A percentile compares a stretch with the other conserved stretches of the same genome.
Conservation (phyloP, 495 filamentous ascomycete genomes). For the Trichoderma erinaceum region DNA sequence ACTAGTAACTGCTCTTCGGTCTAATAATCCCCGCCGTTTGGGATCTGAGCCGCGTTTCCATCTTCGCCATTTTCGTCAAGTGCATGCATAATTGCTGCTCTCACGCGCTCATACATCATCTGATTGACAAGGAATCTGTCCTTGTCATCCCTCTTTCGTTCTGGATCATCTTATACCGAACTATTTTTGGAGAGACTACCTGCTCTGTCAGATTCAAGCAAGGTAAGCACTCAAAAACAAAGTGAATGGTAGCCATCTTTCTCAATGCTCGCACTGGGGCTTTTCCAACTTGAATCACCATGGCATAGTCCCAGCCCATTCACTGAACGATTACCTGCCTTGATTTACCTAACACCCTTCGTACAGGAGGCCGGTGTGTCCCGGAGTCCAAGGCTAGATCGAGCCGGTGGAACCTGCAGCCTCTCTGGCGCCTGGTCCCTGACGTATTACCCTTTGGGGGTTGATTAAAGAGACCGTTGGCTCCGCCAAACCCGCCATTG, state of each 20-base stretch:
- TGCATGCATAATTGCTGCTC: not conserved
- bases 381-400: not conserved
- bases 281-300: not conserved
- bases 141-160: not conserved
- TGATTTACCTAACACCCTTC: not conserved
- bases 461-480: not conserved
- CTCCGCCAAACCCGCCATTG: constrained; percentile 13
- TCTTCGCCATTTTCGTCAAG: not conserved
- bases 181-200: not conserved
- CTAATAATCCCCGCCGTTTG: not conserved
- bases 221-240: not conserved
- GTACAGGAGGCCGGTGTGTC: not conserved
- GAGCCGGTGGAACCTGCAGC: constrained; percentile 5
- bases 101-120: not conserved
- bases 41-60: not conserved
- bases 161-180: not conserved
- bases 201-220: constrained; percentile 1
- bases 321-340: not conserved
- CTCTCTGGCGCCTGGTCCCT: constrained; percentile 8
- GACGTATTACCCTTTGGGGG: constrained; percentile 6
- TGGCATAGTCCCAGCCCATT: not conserved
- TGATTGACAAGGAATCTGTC: not conserved
- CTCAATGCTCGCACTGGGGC: not conserved
- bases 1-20: not conserved
- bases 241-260: not conserved